Percentiles rank a stretch among this genome's conserved stretches.
Evolutionary conservation across 352 stramenopile genomes (phyloP).

Genomic region (Phytophthora europaea): DNA sequence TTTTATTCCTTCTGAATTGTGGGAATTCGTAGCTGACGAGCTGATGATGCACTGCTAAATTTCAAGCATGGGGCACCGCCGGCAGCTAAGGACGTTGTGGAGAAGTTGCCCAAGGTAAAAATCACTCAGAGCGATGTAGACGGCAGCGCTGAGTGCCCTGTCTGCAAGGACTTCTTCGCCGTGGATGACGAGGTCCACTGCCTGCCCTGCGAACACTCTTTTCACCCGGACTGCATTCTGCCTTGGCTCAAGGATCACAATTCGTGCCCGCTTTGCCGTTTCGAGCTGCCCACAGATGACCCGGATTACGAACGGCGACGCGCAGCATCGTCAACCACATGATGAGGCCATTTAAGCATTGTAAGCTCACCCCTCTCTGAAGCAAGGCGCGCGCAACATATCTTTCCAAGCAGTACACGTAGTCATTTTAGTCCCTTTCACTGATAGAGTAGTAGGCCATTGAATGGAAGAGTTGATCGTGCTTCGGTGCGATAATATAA

Average conservation of each 20-base stretch:
- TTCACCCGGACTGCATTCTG: slow-evolving; percentile 89
- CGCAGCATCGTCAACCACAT: slow-evolving; percentile 32
- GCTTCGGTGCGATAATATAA: slow-evolving; percentile 11
- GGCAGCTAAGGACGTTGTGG: slow-evolving; percentile 78
- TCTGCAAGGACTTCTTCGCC: slow-evolving; percentile 90
- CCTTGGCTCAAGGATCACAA: slow-evolving; percentile 92
- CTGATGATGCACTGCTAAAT: slow-evolving; percentile 14
- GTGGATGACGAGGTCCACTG: slow-evolving; percentile 80
- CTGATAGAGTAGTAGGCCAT: slow-evolving; percentile 46
- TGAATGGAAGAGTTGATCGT: slow-evolving; percentile 24
- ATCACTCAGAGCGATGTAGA: slow-evolving; percentile 83
- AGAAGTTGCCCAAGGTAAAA: slow-evolving; percentile 78
- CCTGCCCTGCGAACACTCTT: slow-evolving; percentile 80
- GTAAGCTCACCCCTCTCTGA: slow-evolving; percentile 18
- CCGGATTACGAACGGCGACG: slow-evolving; percentile 81
- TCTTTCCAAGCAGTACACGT: slow-evolving; percentile 34
- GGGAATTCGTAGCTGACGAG: slow-evolving; percentile 13
- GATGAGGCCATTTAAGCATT: slow-evolving; percentile 14
- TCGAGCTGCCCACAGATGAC: slow-evolving; percentile 88
- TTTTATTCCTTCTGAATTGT: slow-evolving; percentile 1
- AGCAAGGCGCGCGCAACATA: slow-evolving; percentile 11
- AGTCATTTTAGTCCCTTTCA: slow-evolving; percentile 31
- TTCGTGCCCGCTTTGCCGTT: slow-evolving; percentile 87
- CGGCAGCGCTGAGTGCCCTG: slow-evolving; percentile 79
- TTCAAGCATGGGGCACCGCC: slow-evolving; percentile 81